Evolutionary conservation across 306 rosid genomes (phyloP), one percentile per base, ranked within the genome.

Genomic region (Oemleria cerasiformis): DNA sequence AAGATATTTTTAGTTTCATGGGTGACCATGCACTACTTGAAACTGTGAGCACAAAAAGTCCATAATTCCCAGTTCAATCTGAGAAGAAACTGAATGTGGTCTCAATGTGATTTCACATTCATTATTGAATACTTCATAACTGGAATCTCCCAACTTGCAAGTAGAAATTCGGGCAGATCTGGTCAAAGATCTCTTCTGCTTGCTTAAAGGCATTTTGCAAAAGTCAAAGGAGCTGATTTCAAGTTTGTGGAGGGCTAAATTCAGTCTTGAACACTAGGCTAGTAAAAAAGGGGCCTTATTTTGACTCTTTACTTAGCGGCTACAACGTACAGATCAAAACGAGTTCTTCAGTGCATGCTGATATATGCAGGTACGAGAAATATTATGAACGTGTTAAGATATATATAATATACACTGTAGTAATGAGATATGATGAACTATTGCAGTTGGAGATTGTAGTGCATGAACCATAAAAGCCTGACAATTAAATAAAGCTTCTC

Each of bases 401-500:
- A 58, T 5, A 16, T 67, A 48, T 48, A 65, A 66, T 43, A 30
- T 48, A 67, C 4, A 1, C n/a, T n/a, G n/a, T n/a, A 48, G 50
- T 1, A 1, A 65, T 56, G 41, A 20, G 64, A 55, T 44, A 19
- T 7, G 9, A 6, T 5, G 25, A 73, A 12, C 36, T 39, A 40
- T 38, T 19, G 6, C 30, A 71, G 17, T 23, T 8, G 42, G 17
- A 60, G 57, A 21, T 50, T 8, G 36, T 38, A 51, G 61, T 60
- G 3, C 17, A 51, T 15, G 36, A 34, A 73, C 58, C 12, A 61
- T 2, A 44, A 36, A 5, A 55, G 34, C 55, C 39, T 49, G 69
- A 34, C 7, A 53, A 60, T 71, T 14, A 54, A 66, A 75, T 15
- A 48, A 77, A 42, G 14, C 68, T 66, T 75, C 92, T 88, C 83